Evolutionary conservation across 2,329 filamentous ascomycete genomes (phyloP), one percentile per base, ranked within the genome.

Genomic region (Neophaeococcomyces mojaviensis): DNA sequence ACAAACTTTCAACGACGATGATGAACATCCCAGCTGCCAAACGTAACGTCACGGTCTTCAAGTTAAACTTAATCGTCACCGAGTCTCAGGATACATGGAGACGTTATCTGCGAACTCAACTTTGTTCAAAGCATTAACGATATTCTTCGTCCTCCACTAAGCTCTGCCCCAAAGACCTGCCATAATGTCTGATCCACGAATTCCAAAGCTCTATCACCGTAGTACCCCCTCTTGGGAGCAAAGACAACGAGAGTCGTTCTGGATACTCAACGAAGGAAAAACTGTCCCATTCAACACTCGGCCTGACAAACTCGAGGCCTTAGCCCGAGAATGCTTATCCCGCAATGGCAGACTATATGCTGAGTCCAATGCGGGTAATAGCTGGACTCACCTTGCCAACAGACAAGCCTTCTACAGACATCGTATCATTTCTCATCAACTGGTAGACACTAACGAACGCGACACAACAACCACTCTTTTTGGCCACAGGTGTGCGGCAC

Each of bases 361-460:
- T 8, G 59, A 62, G 38, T 65, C 59, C 20, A 66, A 66, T 34
- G 64, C 64, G 15, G 64, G 64, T 15, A 49, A 58, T 22, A 57
- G 58, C 32, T 50, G 47, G 49, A 74, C 72, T 2, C 72, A 76
- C 55, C 65, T 70, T 1, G 74, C 74, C 18, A 83, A 82, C 59
- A 71, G 78, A 3, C 73, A 80, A 60, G 75, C 79, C 42, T 84
- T 83, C 66, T 80, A 76, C 63, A 70, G 77, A 1, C 78, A 81
- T 63, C 72, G 76, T 36, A 78, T 84, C 55, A 69, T 83, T 38
- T 78, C 79, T 1, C 71, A 73, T 36, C 77, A 75, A 67, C 72
- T 83, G 1, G 70, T 81, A 34, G 77, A 82, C 61, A 81, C 76
- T 6, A 79, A 77, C 56, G 62, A 61, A 26, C 73, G 78, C 31